phyloP scores from a whole-genome alignment of 768 basidiomycete species.

The Cyclocybe aegerita region DNA sequence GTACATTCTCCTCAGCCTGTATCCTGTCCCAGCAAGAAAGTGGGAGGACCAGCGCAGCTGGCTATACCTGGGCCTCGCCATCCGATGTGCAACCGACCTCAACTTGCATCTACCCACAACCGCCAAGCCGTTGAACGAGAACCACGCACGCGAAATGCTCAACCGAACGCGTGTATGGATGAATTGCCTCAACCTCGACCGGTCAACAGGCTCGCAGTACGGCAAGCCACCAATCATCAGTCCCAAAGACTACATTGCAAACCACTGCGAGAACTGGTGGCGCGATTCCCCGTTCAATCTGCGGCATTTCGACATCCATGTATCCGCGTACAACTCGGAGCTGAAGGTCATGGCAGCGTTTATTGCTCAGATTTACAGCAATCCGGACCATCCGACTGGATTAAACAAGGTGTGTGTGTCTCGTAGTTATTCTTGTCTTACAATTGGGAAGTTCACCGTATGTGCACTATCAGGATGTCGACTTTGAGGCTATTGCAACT shows the following conservation, averaged over 20 bases:
- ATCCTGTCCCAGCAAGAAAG: constrained; percentile 68
- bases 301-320: constrained; percentile 76
- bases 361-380: constrained; percentile 63
- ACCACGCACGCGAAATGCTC: constrained; percentile 80
- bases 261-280: constrained; percentile 73
- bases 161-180: constrained; percentile 91
- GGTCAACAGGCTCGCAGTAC: constrained; percentile 85
- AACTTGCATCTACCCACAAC: constrained; percentile 81
- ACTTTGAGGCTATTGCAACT: constrained; percentile 63
- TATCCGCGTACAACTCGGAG: constrained; percentile 76
- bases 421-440: not conserved
- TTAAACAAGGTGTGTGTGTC: constrained; percentile 60
- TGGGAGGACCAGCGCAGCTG: constrained; percentile 93
- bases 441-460: not conserved
- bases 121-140: constrained; percentile 74
- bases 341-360: constrained; percentile 65
- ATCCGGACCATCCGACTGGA: constrained; percentile 72
- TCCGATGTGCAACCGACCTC: constrained; percentile 78
- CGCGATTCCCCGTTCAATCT: constrained; percentile 64
- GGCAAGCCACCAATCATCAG: constrained; percentile 83
- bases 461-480: constrained; percentile 43
- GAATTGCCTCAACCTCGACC: constrained; percentile 88
- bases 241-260: constrained; percentile 74
- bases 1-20: constrained; percentile 78
- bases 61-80: constrained; percentile 87